phyloP scores from a whole-genome alignment of 495 filamentous ascomycete species.

The Eremomyces bilateralis region DNA sequence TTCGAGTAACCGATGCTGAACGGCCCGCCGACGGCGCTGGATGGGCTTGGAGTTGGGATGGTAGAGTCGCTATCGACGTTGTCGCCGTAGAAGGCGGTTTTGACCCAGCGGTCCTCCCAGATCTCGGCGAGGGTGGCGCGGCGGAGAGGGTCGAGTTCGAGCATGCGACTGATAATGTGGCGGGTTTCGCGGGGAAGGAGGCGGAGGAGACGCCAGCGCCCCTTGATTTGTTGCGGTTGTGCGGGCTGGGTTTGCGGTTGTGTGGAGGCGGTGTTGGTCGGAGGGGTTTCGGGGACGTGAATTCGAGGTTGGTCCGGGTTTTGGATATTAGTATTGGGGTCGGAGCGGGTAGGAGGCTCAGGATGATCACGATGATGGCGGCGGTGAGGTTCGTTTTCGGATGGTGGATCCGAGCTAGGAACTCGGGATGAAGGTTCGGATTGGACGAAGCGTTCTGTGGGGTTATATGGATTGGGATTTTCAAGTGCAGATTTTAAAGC shows the following conservation, averaged over 20 bases:
- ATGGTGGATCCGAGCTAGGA: conserved; percentile 2
- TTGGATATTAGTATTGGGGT: conserved; percentile 3
- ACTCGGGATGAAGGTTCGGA: conserved; percentile 15
- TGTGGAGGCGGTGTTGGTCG: conserved; percentile 1
- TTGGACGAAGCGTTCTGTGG: conserved; percentile 3
- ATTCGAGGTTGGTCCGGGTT: neutral
- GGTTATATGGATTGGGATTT: conserved; percentile 1
- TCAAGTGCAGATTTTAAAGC: conserved; percentile 16
- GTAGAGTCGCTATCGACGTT: too few relatives aligned
- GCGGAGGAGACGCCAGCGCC: conserved; percentile 82
- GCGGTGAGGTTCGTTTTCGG: conserved; percentile 6
- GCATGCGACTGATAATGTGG: conserved; percentile 78
- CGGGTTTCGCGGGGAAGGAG: conserved; percentile 77
- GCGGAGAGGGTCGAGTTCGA: conserved; percentile 68
- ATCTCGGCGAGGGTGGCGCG: conserved; percentile 72
- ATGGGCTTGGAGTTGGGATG: too few relatives aligned
- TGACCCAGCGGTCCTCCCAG: conserved; percentile 76
- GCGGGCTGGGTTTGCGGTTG: conserved; percentile 4
- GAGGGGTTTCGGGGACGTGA: neutral
- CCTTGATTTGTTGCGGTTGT: conserved; percentile 50
- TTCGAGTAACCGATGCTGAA: too few relatives aligned
- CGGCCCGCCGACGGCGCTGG: too few relatives aligned
- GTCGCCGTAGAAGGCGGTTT: too few relatives aligned
- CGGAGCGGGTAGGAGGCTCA: conserved; percentile 7
- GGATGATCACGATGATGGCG: conserved; percentile 14